Conservation (phyloP, 2,329 filamentous ascomycete species). For the Chaetomiaceae sp. region DNA sequence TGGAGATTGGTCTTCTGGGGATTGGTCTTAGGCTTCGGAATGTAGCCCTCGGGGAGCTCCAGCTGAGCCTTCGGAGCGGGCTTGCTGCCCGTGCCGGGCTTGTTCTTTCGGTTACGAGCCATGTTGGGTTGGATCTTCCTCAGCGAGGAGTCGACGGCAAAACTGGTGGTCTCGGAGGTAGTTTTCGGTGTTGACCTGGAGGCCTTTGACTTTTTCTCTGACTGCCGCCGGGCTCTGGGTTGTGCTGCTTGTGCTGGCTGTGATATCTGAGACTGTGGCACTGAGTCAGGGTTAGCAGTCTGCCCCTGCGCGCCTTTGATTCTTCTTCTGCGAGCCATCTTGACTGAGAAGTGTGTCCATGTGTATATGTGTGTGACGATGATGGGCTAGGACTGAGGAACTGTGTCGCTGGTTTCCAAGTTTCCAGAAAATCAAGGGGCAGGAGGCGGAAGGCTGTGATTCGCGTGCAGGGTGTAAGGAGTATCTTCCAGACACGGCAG, state of each 20-base stretch:
- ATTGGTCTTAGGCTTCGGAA: no score
- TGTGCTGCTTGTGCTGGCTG: not conserved
- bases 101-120: no score
- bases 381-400: no score
- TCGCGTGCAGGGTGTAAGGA: no score
- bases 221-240: no score
- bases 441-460: no score
- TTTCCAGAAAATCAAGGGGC: no score
- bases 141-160: not conserved
- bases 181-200: not conserved
- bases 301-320: not conserved
- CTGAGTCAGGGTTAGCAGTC: not conserved
- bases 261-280: not conserved
- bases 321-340: conserved; percentile 1
- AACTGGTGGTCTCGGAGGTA: not conserved
- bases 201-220: no score
- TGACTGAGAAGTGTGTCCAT: not conserved
- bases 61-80: not conserved
- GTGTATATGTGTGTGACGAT: no score
- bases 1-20: no score
- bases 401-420: no score
- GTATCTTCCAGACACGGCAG: no score
- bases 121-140: not conserved
- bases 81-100: not conserved
- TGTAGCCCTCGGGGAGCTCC: conserved; percentile 6